Conservation (phyloP, 331 rosid genomes). For the Erythrophleum ivorense region DNA sequence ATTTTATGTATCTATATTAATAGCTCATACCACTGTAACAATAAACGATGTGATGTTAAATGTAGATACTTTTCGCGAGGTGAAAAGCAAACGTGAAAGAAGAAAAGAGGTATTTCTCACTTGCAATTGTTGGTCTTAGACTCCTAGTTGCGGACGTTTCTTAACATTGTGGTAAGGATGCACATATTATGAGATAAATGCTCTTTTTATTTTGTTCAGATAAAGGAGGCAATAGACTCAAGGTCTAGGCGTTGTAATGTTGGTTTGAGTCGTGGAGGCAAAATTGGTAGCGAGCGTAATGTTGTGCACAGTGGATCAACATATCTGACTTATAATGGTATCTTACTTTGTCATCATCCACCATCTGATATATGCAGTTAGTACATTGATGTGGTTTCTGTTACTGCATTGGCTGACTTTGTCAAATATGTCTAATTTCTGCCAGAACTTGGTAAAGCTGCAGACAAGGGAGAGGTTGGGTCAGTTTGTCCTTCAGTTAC, state of each 20-base stretch:
- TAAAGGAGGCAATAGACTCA: slow-evolving; percentile 52
- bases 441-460: slow-evolving; percentile 56
- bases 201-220: slow-evolving; percentile 44
- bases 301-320: slow-evolving; percentile 46
- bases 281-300: slow-evolving; percentile 35
- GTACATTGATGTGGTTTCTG: slow-evolving; percentile 32
- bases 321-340: slow-evolving; percentile 56
- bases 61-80: slow-evolving; percentile 55
- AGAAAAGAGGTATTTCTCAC: slow-evolving; percentile 71
- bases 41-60: background rate
- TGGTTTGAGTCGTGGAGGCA: slow-evolving; percentile 42
- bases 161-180: slow-evolving; percentile 6
- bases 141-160: background rate
- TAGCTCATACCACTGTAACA: slow-evolving; percentile 26
- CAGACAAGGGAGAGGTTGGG: slow-evolving; percentile 44
- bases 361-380: slow-evolving; percentile 5
- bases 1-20: background rate
- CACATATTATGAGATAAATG: slow-evolving; percentile 8
- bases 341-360: slow-evolving; percentile 7
- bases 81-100: slow-evolving; percentile 85
- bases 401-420: slow-evolving; percentile 42
- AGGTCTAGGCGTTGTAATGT: slow-evolving; percentile 31
- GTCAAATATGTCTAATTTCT: slow-evolving; percentile 49
- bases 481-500: slow-evolving; percentile 44
- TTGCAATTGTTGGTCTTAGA: slow-evolving; percentile 13